Conservation (phyloP, 164 flowering plant species). For the Magnolia sinica region DNA sequence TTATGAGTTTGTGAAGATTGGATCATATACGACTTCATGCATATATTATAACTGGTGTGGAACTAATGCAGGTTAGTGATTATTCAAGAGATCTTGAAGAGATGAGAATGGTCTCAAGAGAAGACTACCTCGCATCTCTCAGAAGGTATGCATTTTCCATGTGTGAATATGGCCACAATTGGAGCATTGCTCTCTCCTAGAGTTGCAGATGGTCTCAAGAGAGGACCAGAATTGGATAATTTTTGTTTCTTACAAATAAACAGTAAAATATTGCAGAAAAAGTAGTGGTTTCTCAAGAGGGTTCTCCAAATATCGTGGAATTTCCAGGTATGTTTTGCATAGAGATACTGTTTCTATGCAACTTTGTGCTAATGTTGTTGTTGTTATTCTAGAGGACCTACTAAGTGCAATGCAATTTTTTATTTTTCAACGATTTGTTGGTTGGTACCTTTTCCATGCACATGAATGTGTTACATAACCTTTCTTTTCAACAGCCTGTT, state of each 20-base stretch:
- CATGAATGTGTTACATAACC: background rate
- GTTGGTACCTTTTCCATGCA: background rate
- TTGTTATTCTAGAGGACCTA: background rate
- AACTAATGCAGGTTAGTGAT: constrained; percentile 74
- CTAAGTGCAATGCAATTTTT: background rate
- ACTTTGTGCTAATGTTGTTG: background rate
- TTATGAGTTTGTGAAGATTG: background rate
- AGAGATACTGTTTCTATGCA: background rate
- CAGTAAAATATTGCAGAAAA: constrained; percentile 60
- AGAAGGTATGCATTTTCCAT: constrained; percentile 53
- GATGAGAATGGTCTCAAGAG: constrained; percentile 92
- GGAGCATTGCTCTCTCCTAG: background rate
- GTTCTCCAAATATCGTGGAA: constrained; percentile 78
- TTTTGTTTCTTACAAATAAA: background rate
- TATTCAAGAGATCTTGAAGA: constrained; percentile 96
- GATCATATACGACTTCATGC: background rate
- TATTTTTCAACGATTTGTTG: background rate
- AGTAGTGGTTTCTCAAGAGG: constrained; percentile 98
- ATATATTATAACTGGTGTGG: background rate
- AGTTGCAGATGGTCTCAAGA: background rate
- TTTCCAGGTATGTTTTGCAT: constrained; percentile 58
- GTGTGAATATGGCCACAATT: background rate
- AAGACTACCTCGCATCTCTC: constrained; percentile 94
- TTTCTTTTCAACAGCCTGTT: background rate
- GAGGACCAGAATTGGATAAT: background rate